phyloP scores from a whole-genome alignment of 2,329 filamentous ascomycete genomes.

The Alternaria alternata region DNA sequence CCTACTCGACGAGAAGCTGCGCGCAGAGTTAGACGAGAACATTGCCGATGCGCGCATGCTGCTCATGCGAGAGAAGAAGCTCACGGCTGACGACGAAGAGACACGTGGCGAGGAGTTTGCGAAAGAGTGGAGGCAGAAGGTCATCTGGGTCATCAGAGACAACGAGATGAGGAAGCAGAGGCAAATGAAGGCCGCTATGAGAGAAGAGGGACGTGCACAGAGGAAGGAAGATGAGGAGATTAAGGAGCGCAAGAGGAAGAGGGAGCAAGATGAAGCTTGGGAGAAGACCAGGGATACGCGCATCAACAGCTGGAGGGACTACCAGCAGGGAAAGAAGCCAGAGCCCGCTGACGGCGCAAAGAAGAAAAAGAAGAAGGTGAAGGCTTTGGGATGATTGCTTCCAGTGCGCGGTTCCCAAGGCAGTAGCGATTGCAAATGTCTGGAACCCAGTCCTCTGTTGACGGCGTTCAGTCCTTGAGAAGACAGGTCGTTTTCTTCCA shows the following conservation, averaged over 20 bases:
- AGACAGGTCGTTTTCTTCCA: not conserved
- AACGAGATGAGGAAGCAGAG: conserved; percentile 85
- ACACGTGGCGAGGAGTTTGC: conserved; percentile 84
- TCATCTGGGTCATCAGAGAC: conserved; percentile 87
- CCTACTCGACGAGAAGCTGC: conserved; percentile 93
- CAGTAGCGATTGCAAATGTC: no score
- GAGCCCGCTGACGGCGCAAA: conserved; percentile 54
- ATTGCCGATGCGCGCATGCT: conserved; percentile 96
- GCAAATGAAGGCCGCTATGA: conserved; percentile 92
- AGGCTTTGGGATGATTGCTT: conserved; percentile 57
- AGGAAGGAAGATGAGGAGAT: conserved; percentile 84
- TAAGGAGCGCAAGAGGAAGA: conserved; percentile 67
- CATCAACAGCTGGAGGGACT: conserved; percentile 93
- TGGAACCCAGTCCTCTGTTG: not conserved
- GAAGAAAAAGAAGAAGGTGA: conserved; percentile 64
- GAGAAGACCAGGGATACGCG: conserved; percentile 89
- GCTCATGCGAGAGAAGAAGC: conserved; percentile 91
- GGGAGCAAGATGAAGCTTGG: conserved; percentile 95
- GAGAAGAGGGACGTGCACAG: conserved; percentile 93
- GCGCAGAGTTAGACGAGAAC: conserved; percentile 85
- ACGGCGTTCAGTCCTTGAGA: not conserved
- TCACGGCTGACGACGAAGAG: conserved; percentile 87
- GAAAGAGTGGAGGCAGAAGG: conserved; percentile 87
- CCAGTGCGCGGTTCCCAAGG: no score
- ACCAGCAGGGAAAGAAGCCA: conserved; percentile 72